A percentile compares a stretch with the other conserved stretches of the same genome.
Evolutionary conservation across 768 basidiomycete genomes (phyloP).

Genomic region (Boletales sp.): DNA sequence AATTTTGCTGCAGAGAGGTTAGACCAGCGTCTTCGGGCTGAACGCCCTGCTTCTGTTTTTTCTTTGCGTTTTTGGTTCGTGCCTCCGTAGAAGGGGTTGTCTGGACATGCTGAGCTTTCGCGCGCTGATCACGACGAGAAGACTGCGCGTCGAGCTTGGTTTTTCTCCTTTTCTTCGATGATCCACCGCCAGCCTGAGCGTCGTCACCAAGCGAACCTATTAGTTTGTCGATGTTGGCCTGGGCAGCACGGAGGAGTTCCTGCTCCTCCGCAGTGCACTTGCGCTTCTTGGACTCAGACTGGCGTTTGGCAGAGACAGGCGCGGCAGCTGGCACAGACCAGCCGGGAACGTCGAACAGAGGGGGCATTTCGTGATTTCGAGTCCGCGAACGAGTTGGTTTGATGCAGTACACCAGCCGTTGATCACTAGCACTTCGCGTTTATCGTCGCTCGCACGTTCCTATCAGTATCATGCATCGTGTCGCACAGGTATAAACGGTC

Average conservation of each 20-base stretch:
- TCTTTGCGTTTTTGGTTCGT: conserved; percentile 14
- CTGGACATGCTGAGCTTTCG: not conserved
- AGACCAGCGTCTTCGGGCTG: conserved; percentile 35
- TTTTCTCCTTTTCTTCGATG: conserved; percentile 20
- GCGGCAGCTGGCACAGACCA: conserved; percentile 50
- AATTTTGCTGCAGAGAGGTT: conserved; percentile 69
- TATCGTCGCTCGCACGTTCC: conserved; percentile 6
- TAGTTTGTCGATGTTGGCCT: conserved; percentile 59
- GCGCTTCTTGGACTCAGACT: conserved; percentile 41
- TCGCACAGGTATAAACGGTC: conserved; percentile 15
- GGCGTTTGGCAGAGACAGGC: conserved; percentile 35
- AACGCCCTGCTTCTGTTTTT: conserved; percentile 16
- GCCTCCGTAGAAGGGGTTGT: conserved; percentile 1
- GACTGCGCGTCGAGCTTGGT: conserved; percentile 3
- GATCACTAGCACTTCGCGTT: conserved; percentile 12
- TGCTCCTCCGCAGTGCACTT: conserved; percentile 44
- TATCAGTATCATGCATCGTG: conserved; percentile 11
- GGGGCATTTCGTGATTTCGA: conserved; percentile 16
- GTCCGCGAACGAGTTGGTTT: not conserved
- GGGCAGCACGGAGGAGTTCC: conserved; percentile 35
- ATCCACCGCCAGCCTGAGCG: conserved; percentile 26
- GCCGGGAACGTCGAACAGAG: conserved; percentile 65
- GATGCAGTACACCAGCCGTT: no score
- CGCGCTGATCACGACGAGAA: conserved; percentile 7
- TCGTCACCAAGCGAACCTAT: conserved; percentile 42